These are phyloP conservation scores for Erucastrum elatum DNA, from an alignment of 345 rosid species.

Conservation along the genomic window DNA sequence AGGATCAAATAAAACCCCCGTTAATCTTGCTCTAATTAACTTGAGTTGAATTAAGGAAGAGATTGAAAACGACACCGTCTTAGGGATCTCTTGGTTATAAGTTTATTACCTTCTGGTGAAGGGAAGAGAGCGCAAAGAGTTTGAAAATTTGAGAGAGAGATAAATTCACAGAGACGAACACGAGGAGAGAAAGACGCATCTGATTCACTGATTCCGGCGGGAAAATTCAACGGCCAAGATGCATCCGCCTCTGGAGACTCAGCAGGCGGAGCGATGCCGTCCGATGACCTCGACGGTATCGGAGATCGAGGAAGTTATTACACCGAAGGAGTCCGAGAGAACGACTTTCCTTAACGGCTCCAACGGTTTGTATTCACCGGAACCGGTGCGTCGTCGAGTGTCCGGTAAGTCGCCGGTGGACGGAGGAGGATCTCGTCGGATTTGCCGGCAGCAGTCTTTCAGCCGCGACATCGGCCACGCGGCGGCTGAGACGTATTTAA, in stretches of 20 bases:
- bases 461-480: constrained; percentile 66
- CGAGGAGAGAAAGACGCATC: neutral
- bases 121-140: constrained; percentile 26
- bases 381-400: constrained; percentile 42
- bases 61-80: neutral
- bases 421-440: constrained; percentile 27
- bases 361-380: constrained; percentile 3
- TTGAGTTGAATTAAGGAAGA: neutral
- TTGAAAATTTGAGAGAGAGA: constrained; percentile 1
- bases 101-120: neutral
- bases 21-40: neutral
- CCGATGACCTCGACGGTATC: constrained; percentile 34
- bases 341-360: constrained; percentile 6
- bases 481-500: constrained; percentile 71
- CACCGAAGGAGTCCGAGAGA: constrained; percentile 17
- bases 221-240: constrained; percentile 5
- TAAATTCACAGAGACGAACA: neutral
- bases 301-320: constrained; percentile 34
- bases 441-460: constrained; percentile 53
- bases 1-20: no score
- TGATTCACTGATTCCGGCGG: neutral
- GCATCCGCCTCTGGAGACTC: constrained; percentile 24
- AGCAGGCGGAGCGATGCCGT: constrained; percentile 8
- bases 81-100: neutral
- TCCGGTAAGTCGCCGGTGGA: constrained; percentile 30